Evolutionary conservation across 495 filamentous ascomycete genomes (phyloP).

Genomic region (Articulospora tetracladia): DNA sequence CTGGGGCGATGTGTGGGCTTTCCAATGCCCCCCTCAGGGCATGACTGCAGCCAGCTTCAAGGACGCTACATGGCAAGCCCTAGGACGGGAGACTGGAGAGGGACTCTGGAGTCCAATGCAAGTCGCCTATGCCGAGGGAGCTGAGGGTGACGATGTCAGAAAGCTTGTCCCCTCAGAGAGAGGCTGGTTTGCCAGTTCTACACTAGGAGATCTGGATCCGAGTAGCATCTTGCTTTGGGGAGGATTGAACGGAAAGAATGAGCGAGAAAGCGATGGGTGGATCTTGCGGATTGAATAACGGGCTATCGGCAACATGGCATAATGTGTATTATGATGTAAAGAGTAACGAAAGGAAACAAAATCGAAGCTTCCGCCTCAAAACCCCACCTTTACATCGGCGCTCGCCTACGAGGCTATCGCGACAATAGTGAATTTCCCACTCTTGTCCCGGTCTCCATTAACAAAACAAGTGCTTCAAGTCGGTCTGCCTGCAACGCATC

Average conservation of each 20-base stretch:
- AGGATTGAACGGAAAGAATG: slow-evolving; percentile 40
- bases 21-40: slow-evolving; percentile 52
- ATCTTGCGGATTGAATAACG: slow-evolving; percentile 41
- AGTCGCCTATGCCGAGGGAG: slow-evolving; percentile 34
- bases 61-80: slow-evolving; percentile 48
- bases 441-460: slow-evolving; percentile 3
- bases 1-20: slow-evolving; percentile 70
- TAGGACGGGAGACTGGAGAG: slow-evolving; percentile 47
- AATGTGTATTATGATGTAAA: neutral
- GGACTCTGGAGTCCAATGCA: slow-evolving; percentile 47
- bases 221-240: slow-evolving; percentile 49
- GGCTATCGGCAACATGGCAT: neutral
- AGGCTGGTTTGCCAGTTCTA: slow-evolving; percentile 43
- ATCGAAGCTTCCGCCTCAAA: neutral
- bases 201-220: slow-evolving; percentile 44
- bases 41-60: slow-evolving; percentile 47
- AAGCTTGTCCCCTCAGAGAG: slow-evolving; percentile 36
- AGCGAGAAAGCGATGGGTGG: slow-evolving; percentile 50
- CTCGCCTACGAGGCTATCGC: slow-evolving; percentile 7
- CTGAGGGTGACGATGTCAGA: slow-evolving; percentile 26
- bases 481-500: neutral
- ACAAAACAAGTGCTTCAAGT: slow-evolving; percentile 7
- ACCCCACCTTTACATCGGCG: slow-evolving; percentile 1
- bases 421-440: slow-evolving; percentile 1
- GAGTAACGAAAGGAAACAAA: neutral